Base-by-base conservation (phyloP, 352 stramenopile genomes). In the Blastocystis sp. region DNA sequence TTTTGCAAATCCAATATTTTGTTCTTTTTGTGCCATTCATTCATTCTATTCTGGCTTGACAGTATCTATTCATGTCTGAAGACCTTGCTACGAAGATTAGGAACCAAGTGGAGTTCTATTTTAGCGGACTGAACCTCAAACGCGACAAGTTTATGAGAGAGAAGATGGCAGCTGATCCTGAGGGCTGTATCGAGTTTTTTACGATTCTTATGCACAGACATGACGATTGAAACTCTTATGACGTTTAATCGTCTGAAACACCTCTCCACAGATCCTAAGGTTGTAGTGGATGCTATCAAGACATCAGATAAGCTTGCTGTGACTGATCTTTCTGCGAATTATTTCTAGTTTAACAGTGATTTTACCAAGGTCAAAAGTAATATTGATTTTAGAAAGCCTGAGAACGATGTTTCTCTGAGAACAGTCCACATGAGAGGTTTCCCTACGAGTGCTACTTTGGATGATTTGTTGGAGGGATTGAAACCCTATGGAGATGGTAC, bases 241-340 rank as follows among this genome's bases (percentile, higher is more conserved):
- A 88, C 76, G 4, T 88, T 88, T 34, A 88, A 88, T 88, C 76
- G 76, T 73, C 53, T 88, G 43, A 88, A 88, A 56, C 59, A 88
- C 43, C 62, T 88, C 16, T 50, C 76, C n/a, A 76, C 26, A 16
- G 76, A 88, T 24, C 73, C 37, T 18, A 69, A 88, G 39, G 76
- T 88, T 4, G 43, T 88, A 4, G 47, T 78, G 20, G 76, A 88
- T 13, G 76, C 76, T 7, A 73, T 88, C 43, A 88, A 88, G 76
- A 47, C 3, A 13, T 88, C 76, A 3, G 64, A 73, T 70, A 76
- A 88, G 47, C 76, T 88, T 3, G 26, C 50, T 5, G 76, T 88
- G 76, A 7, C 20, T 34, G 30, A 6, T 56, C 8, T 11, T 45
- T 18, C 34, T 16, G 13, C 4, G 20, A 26, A 24, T 59, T 39